Conservation (phyloP, 2,329 filamentous ascomycete species). For the Apiospora malaysiana region DNA sequence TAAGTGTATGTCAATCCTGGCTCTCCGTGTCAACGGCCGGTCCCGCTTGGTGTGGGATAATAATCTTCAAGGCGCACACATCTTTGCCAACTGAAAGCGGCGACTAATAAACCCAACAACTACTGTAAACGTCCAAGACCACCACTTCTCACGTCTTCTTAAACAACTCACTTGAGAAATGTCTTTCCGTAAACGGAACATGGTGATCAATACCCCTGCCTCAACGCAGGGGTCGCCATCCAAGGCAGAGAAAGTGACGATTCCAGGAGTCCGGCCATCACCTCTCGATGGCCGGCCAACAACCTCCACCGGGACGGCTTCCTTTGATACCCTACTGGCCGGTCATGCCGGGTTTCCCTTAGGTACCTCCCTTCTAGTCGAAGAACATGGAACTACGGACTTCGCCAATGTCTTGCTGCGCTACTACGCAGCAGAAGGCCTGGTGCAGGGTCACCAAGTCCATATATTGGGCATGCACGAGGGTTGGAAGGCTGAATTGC, state of each 20-base stretch:
- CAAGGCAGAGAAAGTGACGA: slow-evolving; percentile 45
- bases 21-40: background rate
- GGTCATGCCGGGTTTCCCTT: slow-evolving; percentile 86
- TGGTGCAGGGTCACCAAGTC: slow-evolving; percentile 88
- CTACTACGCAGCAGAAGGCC: slow-evolving; percentile 91
- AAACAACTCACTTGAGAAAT: slow-evolving; percentile 41
- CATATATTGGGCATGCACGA: slow-evolving; percentile 84
- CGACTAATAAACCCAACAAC: slow-evolving; percentile 9
- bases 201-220: slow-evolving; percentile 52
- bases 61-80: slow-evolving; percentile 14
- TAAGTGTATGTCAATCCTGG: background rate
- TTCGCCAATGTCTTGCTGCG: slow-evolving; percentile 84
- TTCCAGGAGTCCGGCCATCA: slow-evolving; percentile 74
- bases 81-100: background rate
- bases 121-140: background rate
- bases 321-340: slow-evolving; percentile 82
- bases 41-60: slow-evolving; percentile 24
- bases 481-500: slow-evolving; percentile 82
- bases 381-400: slow-evolving; percentile 92
- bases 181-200: slow-evolving; percentile 64
- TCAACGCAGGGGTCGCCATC: slow-evolving; percentile 40
- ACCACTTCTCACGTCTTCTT: background rate
- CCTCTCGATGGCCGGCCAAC: slow-evolving; percentile 86
- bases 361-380: slow-evolving; percentile 79
- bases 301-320: slow-evolving; percentile 88